Conservation (phyloP, 805 yeast species). For the Ogataea chonburiensis region DNA sequence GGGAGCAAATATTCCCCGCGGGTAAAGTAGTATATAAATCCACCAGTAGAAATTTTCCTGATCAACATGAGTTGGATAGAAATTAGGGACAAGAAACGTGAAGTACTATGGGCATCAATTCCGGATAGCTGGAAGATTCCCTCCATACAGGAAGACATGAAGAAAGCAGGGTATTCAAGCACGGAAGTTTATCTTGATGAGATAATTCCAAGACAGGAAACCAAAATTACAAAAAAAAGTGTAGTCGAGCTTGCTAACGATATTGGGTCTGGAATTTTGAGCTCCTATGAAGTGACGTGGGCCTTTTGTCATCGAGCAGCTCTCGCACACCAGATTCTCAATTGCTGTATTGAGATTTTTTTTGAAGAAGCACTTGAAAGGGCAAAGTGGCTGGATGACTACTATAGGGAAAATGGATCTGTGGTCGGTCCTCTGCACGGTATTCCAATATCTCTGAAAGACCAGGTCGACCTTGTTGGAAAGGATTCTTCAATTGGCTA, state of each 20-base stretch:
- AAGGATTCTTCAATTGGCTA: slow-evolving; percentile 52
- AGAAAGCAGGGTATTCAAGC: neutral
- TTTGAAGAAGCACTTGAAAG: slow-evolving; percentile 45
- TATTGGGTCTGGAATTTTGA: neutral
- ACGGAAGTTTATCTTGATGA: neutral
- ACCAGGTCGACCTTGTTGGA: slow-evolving; percentile 49
- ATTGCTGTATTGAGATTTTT: slow-evolving; percentile 46
- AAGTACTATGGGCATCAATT: no score
- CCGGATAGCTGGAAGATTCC: neutral
- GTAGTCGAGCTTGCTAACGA: neutral
- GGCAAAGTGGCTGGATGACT: slow-evolving; percentile 52
- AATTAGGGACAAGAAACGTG: no score
- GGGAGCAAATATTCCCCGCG: no score
- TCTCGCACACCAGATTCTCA: slow-evolving; percentile 47
- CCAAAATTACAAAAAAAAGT: neutral
- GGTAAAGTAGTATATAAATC: no score
- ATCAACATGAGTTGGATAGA: no score
- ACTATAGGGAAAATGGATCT: slow-evolving; percentile 41
- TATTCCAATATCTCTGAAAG: slow-evolving; percentile 59
- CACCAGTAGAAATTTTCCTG: no score
- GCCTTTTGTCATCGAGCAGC: slow-evolving; percentile 49
- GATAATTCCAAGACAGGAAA: neutral
- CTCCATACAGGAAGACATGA: neutral
- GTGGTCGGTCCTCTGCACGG: slow-evolving; percentile 60
- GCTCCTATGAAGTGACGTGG: slow-evolving; percentile 30